phyloP scores from a whole-genome alignment of 1,139 yeast species.

The Yamadazyma triangularis region DNA sequence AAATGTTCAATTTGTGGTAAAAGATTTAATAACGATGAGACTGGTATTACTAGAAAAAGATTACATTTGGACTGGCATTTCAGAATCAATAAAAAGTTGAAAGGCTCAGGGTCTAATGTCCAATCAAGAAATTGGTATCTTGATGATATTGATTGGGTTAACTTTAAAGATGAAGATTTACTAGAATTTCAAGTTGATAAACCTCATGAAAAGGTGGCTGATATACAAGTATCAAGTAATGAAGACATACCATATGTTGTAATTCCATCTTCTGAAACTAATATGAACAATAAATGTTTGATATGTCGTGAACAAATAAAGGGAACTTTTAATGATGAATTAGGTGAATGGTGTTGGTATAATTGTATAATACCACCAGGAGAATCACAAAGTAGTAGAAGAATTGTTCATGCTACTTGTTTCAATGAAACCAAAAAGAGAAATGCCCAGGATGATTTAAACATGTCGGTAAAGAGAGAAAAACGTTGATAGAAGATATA shows the following conservation, averaged over 20 bases:
- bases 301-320: slow-evolving; percentile 80
- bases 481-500: slow-evolving; percentile 8
- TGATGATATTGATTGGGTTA: slow-evolving; percentile 68
- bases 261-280: slow-evolving; percentile 68
- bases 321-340: slow-evolving; percentile 81
- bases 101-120: slow-evolving; percentile 34
- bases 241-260: slow-evolving; percentile 44
- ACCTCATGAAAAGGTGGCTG: slow-evolving; percentile 5
- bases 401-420: slow-evolving; percentile 78
- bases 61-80: slow-evolving; percentile 94
- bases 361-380: slow-evolving; percentile 70
- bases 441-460: slow-evolving; percentile 33
- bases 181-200: slow-evolving; percentile 29
- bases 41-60: slow-evolving; percentile 52
- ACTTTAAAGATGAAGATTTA: slow-evolving; percentile 59
- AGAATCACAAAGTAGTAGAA: slow-evolving; percentile 37
- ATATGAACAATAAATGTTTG: slow-evolving; percentile 73
- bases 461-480: slow-evolving; percentile 24
- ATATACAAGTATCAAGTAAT: slow-evolving; percentile 6
- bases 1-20: slow-evolving; percentile 92
- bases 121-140: slow-evolving; percentile 85
- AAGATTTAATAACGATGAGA: slow-evolving; percentile 62
- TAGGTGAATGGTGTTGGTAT: slow-evolving; percentile 96
- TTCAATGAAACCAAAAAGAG: slow-evolving; percentile 61
- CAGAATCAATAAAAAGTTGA: slow-evolving; percentile 77